Base-by-base conservation (phyloP, 164 flowering plant genomes). In the Vitis riparia region DNA sequence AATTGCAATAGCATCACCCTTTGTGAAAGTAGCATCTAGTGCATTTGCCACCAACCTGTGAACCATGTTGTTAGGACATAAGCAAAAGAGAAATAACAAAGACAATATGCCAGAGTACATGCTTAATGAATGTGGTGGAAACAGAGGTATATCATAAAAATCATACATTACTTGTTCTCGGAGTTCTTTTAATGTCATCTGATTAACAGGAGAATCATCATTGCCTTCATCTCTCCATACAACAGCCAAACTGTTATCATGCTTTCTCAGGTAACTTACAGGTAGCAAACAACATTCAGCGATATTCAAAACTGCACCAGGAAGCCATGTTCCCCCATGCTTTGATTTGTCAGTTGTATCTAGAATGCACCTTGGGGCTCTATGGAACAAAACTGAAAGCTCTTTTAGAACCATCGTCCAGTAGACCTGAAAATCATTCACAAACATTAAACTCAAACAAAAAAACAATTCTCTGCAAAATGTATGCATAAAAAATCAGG, bases 1-100 rank as follows among this genome's bases (percentile, higher is more conserved):
- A 70, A 95, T 89, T 37, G 98, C 98, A 77, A 95, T 87, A 51
- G 94, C 85, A 78, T 93, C 99, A 64, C 97, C 98, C 82, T 87
- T 90, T 47, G 82, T 75, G 74, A 93, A 95, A 44, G 61, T 77
- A 37, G 82, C 75, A 67, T 90, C 93, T 60, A 95, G 74, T 65
- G 94, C 92, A 85, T 88, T 91, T 58, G 99, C 98, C 64, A 95
- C 95, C 82, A 82, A 65, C 97, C 99, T 93, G 82, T 65, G 27
- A 71, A 70, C 60, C 57, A 76, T 23, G 55, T 70, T 62, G 53
- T 56, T 67, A 59, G 67, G 9, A 23, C 51, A 37, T 65, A 2
- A 61, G 27, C 12, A 67, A 11, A 66, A 48, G 3, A 51, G 47
- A 8, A n/a, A 52, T 61, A 53, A 14, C 6, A 13, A 47, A 16